Conservation (phyloP, 1,284 basidiomycete genomes). For the Leccinum pseudoinsigne region DNA sequence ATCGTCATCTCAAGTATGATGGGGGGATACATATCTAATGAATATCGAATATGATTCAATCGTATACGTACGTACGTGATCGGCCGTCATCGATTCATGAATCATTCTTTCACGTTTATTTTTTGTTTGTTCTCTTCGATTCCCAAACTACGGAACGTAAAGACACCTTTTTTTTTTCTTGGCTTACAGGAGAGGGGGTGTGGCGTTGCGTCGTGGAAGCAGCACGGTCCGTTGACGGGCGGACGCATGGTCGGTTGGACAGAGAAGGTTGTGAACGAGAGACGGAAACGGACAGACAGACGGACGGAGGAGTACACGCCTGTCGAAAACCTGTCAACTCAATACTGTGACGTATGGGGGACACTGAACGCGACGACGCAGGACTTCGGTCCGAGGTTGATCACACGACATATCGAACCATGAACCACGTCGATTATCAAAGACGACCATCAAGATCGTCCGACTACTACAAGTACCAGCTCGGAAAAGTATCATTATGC, state of each 20-base stretch:
- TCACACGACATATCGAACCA: not conserved
- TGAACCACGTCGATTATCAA: not conserved
- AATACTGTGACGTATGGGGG: not conserved
- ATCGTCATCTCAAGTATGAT: no score
- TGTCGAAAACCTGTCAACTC: not conserved
- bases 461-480: constrained; percentile 18
- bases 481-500: constrained; percentile 7
- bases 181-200: not conserved
- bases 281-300: not conserved
- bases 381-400: not conserved
- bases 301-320: not conserved
- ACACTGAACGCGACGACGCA: not conserved
- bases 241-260: not conserved
- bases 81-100: not conserved
- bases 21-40: not conserved
- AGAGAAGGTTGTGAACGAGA: not conserved
- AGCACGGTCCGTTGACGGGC: constrained; percentile 4
- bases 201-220: constrained; percentile 17
- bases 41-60: not conserved
- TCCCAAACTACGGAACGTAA: not conserved
- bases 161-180: not conserved
- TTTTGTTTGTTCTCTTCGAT: not conserved
- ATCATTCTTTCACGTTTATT: not conserved
- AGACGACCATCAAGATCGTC: not conserved
- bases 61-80: not conserved